Percentiles rank a stretch among this genome's conserved stretches.
These are phyloP conservation scores for Rhododendron williamsianum DNA, from an alignment of 148 eudicot genomes.

Conservation along the genomic window DNA sequence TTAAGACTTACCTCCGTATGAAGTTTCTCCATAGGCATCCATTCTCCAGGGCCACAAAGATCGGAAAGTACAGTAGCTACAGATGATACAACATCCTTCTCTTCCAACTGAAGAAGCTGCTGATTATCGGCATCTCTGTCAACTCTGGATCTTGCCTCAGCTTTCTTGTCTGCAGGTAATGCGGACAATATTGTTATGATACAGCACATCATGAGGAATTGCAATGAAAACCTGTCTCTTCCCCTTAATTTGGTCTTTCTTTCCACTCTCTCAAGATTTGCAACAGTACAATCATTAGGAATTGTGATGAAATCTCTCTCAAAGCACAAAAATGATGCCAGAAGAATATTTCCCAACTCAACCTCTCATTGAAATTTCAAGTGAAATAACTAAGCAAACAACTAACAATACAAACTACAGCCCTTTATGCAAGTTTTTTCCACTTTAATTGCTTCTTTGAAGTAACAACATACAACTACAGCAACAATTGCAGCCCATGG, in stretches of 20 bases:
- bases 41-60: neutral
- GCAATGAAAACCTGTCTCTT: neutral
- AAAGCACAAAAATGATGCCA: neutral
- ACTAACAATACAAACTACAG: neutral
- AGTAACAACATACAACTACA: neutral
- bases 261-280: neutral
- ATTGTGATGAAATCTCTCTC: neutral
- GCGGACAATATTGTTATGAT: neutral
- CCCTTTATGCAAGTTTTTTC: neutral
- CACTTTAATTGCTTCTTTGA: neutral
- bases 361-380: neutral
- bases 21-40: conserved; percentile 18
- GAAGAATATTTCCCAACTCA: neutral
- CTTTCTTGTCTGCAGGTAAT: conserved; percentile 5
- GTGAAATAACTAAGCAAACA: neutral
- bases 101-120: conserved; percentile 6
- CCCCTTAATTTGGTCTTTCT: neutral
- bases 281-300: neutral
- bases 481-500: neutral
- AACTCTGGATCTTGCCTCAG: conserved; percentile 2
- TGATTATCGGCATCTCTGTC: conserved; percentile 2
- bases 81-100: conserved; percentile 5
- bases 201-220: neutral
- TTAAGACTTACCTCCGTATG: conserved; percentile 60
- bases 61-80: neutral